A percentile compares a stretch with the other conserved stretches of the same genome.
phyloP scores from a whole-genome alignment of 306 rosid species.

The Vigna reflexopilosa region DNA sequence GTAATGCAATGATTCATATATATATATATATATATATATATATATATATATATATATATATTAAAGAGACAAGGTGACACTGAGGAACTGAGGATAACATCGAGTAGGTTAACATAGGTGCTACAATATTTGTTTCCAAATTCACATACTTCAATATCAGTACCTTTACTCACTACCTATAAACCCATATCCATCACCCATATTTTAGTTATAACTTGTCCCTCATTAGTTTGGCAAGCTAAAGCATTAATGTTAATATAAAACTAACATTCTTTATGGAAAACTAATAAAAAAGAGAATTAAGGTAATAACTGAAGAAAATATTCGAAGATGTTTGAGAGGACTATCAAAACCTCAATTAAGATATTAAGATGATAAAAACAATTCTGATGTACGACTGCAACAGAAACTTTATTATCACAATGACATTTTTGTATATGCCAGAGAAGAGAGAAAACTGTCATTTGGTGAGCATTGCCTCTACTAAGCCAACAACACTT shows the following conservation, averaged over 20 bases:
- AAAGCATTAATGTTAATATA: background rate
- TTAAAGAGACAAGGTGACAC: background rate
- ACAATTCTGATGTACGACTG: background rate
- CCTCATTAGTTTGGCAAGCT: background rate
- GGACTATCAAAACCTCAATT: conserved; percentile 16
- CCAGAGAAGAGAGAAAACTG: no score
- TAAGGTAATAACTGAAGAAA: background rate
- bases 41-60: conserved; percentile 24
- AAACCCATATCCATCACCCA: background rate
- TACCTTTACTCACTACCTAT: no score
- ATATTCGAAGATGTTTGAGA: background rate
- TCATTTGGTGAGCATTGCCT: no score
- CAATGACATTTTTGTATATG: no score
- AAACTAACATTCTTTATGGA: background rate
- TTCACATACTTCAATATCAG: no score
- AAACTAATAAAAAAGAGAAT: background rate
- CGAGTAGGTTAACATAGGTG: no score
- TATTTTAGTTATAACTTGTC: background rate
- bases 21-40: background rate
- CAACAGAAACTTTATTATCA: no score
- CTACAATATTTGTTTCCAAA: no score
- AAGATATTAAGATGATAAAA: conserved; percentile 2
- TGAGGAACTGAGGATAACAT: background rate
- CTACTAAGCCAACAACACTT: no score
- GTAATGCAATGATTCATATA: background rate